A percentile compares a stretch with the other conserved stretches of the same genome.
phyloP scores from a whole-genome alignment of 164 flowering plant species.

The Pachysandra terminalis region DNA sequence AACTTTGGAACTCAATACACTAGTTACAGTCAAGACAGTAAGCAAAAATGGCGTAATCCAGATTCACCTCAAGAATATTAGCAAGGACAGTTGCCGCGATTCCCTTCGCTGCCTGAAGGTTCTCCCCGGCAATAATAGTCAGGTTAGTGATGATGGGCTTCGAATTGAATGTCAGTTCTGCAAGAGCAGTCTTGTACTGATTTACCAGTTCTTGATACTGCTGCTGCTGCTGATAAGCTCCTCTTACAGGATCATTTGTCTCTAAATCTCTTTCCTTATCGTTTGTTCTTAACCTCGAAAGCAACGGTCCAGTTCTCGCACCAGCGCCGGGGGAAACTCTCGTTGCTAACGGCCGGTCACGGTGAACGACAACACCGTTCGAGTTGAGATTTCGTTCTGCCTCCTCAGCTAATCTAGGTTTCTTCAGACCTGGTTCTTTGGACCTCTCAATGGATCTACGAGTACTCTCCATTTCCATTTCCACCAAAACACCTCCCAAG shows the following conservation, averaged over 20 bases:
- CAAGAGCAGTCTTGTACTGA: slow-evolving; percentile 81
- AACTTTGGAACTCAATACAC: background rate
- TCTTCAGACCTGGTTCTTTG: slow-evolving; percentile 66
- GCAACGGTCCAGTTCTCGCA: slow-evolving; percentile 5
- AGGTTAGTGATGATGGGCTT: slow-evolving; percentile 94
- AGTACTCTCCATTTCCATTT: slow-evolving; percentile 73
- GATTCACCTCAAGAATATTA: slow-evolving; percentile 90
- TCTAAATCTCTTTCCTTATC: slow-evolving; percentile 37
- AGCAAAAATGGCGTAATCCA: slow-evolving; percentile 16
- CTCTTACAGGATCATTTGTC: slow-evolving; percentile 29
- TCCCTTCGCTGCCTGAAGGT: slow-evolving; percentile 74
- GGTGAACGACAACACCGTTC: slow-evolving; percentile 21
- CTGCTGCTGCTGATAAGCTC: slow-evolving; percentile 33
- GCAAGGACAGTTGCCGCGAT: slow-evolving; percentile 64
- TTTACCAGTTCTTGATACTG: slow-evolving; percentile 67
- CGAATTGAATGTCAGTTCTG: slow-evolving; percentile 91
- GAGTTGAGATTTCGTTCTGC: slow-evolving; percentile 23
- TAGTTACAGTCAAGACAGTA: slow-evolving; percentile 21
- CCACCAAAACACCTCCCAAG: background rate
- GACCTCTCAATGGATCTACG: slow-evolving; percentile 81
- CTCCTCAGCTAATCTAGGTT: slow-evolving; percentile 57
- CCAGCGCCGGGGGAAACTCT: slow-evolving; percentile 22
- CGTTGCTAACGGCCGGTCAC: slow-evolving; percentile 27
- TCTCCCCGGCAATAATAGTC: slow-evolving; percentile 97
- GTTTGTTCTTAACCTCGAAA: slow-evolving; percentile 28